Base-by-base conservation (phyloP, 768 basidiomycete genomes). In the Cystobasidiopsis lactophilus region DNA sequence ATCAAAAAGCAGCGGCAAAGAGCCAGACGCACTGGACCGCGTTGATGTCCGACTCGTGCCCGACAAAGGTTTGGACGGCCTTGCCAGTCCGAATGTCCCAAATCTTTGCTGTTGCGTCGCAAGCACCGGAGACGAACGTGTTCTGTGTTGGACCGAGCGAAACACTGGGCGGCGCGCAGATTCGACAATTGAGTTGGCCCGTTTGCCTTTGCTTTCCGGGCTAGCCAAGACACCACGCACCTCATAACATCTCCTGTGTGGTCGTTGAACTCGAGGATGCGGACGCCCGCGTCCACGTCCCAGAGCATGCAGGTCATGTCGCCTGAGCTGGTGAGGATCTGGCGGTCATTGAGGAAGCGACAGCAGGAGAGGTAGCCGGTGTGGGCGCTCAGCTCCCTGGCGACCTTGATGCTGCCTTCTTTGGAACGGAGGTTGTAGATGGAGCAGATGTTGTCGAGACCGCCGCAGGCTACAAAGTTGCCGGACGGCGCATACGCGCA, bases 231-330 rank as follows among this genome's bases (percentile, higher is more conserved):
- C 50, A 52, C 38, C 26, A 65, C 74, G 61, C 63, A 91, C 91
- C 88, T 95, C 91, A 98, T 98, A 55, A 98, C 91, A 71, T 98
- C 91, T 40, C 93, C 91, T 16, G 93, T 95, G 66, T 98, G 91
- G 68, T 98, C 91, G 64, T 84, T 93, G 68, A 98, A 98, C 70
- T 96, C 93, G 61, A 91, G 82, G n/a, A 89, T 82, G 57, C 91
- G 73, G 1, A 91, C 86, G 58, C 91, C 93, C 24, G 86, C 85
- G 68, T 98, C 91, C 55, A 98, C 85, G 68, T 98, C 91, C 91
- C 93, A 98, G 27, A 96, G 75, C 89, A 98, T 96, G 68, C 91
- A 98, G 30, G 91, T 93, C 91, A 98, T 98, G 66, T 98, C 91
- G 51, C 91, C 91, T 31, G 89, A 95, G 62, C 78, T 80, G 33